phyloP scores from a whole-genome alignment of 192 early-diverging fungal species.

The Coemansia erecta region DNA sequence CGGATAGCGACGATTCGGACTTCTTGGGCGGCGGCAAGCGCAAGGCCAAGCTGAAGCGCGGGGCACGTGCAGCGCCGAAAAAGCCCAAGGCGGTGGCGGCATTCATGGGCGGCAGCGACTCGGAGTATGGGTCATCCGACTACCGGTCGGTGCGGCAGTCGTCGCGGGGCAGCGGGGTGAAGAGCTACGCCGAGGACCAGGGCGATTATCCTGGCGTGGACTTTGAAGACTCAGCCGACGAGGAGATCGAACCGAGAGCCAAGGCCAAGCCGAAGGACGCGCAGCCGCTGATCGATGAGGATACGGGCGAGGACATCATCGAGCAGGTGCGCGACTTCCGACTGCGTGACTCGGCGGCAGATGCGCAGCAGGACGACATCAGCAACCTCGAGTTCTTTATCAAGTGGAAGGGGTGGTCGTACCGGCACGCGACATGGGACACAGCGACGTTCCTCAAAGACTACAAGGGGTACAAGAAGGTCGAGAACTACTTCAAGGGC shows the following conservation, averaged over 20 bases:
- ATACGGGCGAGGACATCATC: conserved; percentile 38
- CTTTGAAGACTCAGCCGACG: conserved; percentile 40
- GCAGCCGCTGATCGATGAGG: conserved; percentile 45
- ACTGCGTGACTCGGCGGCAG: conserved; percentile 18
- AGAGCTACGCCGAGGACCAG: conserved; percentile 53
- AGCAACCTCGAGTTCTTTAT: conserved; percentile 78
- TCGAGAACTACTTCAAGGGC: conserved; percentile 80
- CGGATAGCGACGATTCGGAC: conserved; percentile 50
- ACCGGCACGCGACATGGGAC: conserved; percentile 92
- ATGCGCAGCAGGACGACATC: conserved; percentile 30
- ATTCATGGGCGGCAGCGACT: conserved; percentile 47
- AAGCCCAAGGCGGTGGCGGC: conserved; percentile 34
- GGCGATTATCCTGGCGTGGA: conserved; percentile 42
- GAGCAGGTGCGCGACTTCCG: conserved; percentile 55
- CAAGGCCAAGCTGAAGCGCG: conserved; percentile 32
- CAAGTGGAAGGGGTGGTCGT: conserved; percentile 92
- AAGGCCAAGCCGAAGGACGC: conserved; percentile 26
- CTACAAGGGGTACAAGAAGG: conserved; percentile 84
- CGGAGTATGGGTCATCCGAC: conserved; percentile 50
- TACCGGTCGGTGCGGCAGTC: conserved; percentile 44
- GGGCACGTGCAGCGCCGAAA: conserved; percentile 25
- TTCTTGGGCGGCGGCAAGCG: conserved; percentile 20
- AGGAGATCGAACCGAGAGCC: conserved; percentile 10
- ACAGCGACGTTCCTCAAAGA: conserved; percentile 60
- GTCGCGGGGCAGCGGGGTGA: conserved; percentile 32